Evolutionary conservation across 805 yeast genomes (phyloP).

Genomic region (Starmerella powellii): DNA sequence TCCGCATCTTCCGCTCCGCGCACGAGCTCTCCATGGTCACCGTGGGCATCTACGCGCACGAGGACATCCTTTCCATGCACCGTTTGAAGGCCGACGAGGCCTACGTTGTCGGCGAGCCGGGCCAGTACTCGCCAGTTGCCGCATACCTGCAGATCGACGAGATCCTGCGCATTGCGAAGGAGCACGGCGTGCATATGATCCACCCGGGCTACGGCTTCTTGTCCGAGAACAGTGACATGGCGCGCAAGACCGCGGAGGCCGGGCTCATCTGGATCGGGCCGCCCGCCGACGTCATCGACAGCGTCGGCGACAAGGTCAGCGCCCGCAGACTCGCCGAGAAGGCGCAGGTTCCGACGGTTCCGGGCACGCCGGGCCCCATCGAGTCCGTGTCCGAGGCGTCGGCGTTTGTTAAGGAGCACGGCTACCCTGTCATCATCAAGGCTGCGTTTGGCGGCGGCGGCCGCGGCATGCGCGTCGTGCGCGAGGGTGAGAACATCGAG

Average conservation of each 20-base stretch:
- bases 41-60: constrained; percentile 92
- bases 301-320: constrained; percentile 93
- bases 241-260: constrained; percentile 74
- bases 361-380: constrained; percentile 97
- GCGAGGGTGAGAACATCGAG: constrained; percentile 84
- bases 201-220: constrained; percentile 90
- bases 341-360: constrained; percentile 83
- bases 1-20: constrained; percentile 79
- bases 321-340: constrained; percentile 78
- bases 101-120: constrained; percentile 78
- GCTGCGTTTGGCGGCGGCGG: constrained; percentile 99
- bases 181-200: constrained; percentile 69
- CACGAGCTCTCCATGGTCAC: constrained; percentile 96
- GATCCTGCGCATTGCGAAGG: constrained; percentile 72
- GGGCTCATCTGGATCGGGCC: constrained; percentile 98
- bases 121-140: constrained; percentile 87
- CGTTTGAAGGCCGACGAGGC: constrained; percentile 90
- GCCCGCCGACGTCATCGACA: constrained; percentile 69
- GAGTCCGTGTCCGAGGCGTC: constrained; percentile 64
- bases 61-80: constrained; percentile 90
- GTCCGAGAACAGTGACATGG: constrained; percentile 87
- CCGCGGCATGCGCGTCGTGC: constrained; percentile 98
- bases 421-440: constrained; percentile 92
- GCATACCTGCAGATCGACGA: constrained; percentile 94
- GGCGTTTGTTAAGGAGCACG: constrained; percentile 69